phyloP scores from a whole-genome alignment of 129 eudicot genomes.

The Artemisia annua region DNA sequence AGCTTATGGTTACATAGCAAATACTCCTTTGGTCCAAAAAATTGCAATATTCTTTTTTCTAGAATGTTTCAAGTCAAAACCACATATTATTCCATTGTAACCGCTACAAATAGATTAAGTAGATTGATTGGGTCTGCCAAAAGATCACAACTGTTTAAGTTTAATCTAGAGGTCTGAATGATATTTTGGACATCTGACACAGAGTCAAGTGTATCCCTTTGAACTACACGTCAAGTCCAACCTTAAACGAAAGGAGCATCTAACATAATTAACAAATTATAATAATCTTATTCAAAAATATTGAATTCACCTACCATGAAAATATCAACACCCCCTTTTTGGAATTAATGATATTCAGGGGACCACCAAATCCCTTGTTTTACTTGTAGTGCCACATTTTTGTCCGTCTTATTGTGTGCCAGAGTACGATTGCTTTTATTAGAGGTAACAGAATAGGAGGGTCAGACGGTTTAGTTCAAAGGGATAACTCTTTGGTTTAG shows the following conservation, averaged over 20 bases:
- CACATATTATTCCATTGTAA: not conserved
- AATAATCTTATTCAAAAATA: not conserved
- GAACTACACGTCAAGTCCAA: not conserved
- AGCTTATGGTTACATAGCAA: not conserved
- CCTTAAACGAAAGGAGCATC: not conserved
- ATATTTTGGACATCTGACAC: too few species aligned
- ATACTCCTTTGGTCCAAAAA: not conserved
- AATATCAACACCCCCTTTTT: not conserved
- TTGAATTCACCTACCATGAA: not conserved
- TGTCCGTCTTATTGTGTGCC: not conserved
- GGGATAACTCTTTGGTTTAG: too few species aligned
- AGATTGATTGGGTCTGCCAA: slow-evolving; percentile 13
- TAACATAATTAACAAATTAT: not conserved
- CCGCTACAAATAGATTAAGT: not conserved
- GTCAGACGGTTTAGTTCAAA: too few species aligned
- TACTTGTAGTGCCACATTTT: not conserved
- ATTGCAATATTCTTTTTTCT: not conserved
- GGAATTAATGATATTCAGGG: not conserved
- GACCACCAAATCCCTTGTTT: not conserved
- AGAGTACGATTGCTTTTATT: too few species aligned
- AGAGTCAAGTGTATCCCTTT: not conserved
- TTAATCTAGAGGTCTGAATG: not conserved
- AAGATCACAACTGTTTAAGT: not conserved
- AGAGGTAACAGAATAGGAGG: too few species aligned
- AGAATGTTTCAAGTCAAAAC: not conserved